Evolutionary conservation across 1,284 basidiomycete species (phyloP).

Genomic region (Neolentinus lepideus): DNA sequence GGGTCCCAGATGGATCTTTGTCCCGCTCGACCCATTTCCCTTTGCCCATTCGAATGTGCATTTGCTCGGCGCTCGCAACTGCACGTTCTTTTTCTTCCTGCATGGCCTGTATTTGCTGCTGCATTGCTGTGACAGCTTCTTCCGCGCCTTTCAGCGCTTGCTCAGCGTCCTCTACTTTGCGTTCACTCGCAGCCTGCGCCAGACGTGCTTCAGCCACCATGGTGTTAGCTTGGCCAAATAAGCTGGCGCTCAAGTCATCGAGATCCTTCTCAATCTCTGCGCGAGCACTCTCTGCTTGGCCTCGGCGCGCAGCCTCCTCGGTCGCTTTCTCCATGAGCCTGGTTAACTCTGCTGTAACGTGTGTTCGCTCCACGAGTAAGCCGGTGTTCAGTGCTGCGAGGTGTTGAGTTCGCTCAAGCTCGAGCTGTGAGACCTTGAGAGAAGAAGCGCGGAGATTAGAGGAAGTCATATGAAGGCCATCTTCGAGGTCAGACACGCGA

Average conservation of each 20-base stretch:
- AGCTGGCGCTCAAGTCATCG: slow-evolving; percentile 85
- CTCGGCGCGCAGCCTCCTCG: slow-evolving; percentile 87
- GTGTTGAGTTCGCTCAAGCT: slow-evolving; percentile 71
- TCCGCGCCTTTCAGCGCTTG: slow-evolving; percentile 78
- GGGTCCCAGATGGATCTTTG: slow-evolving; percentile 7
- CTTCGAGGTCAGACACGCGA: slow-evolving; percentile 89
- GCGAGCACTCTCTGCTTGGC: slow-evolving; percentile 83
- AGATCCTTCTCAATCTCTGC: slow-evolving; percentile 83
- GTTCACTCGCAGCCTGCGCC: slow-evolving; percentile 68
- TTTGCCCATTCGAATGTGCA: slow-evolving; percentile 49
- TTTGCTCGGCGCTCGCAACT: slow-evolving; percentile 41
- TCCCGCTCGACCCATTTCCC: slow-evolving; percentile 56
- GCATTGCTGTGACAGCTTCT: slow-evolving; percentile 80
- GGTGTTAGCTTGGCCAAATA: slow-evolving; percentile 85
- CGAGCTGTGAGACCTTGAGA: slow-evolving; percentile 61
- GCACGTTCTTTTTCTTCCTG: slow-evolving; percentile 56
- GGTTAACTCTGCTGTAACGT: slow-evolving; percentile 89
- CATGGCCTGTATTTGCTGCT: slow-evolving; percentile 75
- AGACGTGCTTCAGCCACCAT: slow-evolving; percentile 93
- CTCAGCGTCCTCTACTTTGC: slow-evolving; percentile 79
- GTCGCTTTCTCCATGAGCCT: slow-evolving; percentile 91
- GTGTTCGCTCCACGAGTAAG: slow-evolving; percentile 84
- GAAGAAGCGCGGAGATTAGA: slow-evolving; percentile 50
- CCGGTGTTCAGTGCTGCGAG: slow-evolving; percentile 81
- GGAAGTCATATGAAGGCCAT: slow-evolving; percentile 71